Base-by-base conservation (phyloP, 495 filamentous ascomycete genomes). In the Bombardia bombarda region DNA sequence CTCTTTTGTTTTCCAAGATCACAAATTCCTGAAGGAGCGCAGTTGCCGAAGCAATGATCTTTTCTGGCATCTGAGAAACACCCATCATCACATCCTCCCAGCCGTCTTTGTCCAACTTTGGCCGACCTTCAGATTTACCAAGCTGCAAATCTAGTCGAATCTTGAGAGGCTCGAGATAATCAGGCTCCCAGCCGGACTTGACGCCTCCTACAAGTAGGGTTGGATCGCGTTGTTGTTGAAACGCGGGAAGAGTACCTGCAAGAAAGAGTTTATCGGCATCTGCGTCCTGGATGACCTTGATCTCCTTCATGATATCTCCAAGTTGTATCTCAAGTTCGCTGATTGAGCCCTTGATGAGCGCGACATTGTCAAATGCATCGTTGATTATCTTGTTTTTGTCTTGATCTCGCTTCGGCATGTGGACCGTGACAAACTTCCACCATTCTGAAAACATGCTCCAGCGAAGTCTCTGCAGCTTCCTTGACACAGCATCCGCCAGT, bases 131-230 rank as follows among this genome's bases (percentile, higher is more conserved):
- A n/a, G n/a, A n/a, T n/a, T n/a, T n/a, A n/a, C n/a, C n/a, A n/a
- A n/a, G n/a, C n/a, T 75, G 56, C 4, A 8, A 14, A n/a, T 50
- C 40, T 2, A 72, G 32, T 4, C 68, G 56, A 7, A 68, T 61
- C 8, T 17, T 20, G 1, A 72, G 25, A 0, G 44, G 51, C 2
- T 73, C 61, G 2, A 64, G 41, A 43, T 56, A 79, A 35, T 77
- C 70, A 1, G 21, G 9, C 1, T 64, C 62, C 72, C 72, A 78
- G 6, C 67, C 69, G 2, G 61, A 42, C 6, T 58, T 39, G 16
- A 77, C 51, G 5, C 66, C 69, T 0, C 57, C 63, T 3, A 78
- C 38, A 0, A 68, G 45, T 0, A 78, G 9, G 4, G 70, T 75
- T 4, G 75, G 74, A 38, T 79, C 74, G 1, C 40, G 43, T 18